phyloP scores from a whole-genome alignment of 768 basidiomycete genomes.

The Boletus sp. region DNA sequence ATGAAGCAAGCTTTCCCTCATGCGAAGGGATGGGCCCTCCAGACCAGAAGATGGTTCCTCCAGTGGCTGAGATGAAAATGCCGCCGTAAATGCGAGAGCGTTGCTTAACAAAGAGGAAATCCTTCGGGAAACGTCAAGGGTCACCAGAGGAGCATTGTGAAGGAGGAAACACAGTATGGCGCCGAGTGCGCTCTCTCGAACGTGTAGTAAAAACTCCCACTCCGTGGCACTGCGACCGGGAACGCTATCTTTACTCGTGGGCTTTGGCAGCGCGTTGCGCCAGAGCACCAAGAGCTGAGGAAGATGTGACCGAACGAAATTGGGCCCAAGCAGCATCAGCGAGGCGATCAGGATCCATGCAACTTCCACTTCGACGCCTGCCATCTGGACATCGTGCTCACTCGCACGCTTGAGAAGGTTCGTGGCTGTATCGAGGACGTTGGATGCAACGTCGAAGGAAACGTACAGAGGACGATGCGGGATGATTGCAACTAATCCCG shows the following conservation, averaged over 20 bases:
- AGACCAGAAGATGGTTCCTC: constrained; percentile 52
- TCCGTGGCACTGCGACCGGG: constrained; percentile 68
- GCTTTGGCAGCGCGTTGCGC: constrained; percentile 96
- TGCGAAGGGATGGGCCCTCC: constrained; percentile 58
- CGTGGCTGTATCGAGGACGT: constrained; percentile 87
- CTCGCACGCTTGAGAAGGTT: constrained; percentile 86
- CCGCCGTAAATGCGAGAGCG: constrained; percentile 83
- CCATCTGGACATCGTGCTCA: constrained; percentile 83
- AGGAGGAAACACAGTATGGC: constrained; percentile 86
- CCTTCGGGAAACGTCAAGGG: constrained; percentile 86
- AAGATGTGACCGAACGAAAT: constrained; percentile 90
- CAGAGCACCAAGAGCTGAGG: constrained; percentile 93
- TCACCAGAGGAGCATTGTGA: constrained; percentile 77
- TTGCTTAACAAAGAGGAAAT: constrained; percentile 85
- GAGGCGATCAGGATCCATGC: constrained; percentile 93
- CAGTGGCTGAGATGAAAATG: constrained; percentile 68
- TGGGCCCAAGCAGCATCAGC: constrained; percentile 87
- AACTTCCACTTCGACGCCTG: constrained; percentile 83
- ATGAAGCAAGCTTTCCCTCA: constrained; percentile 79
- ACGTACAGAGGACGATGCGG: constrained; percentile 89
- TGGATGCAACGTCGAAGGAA: constrained; percentile 88
- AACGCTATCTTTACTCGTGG: constrained; percentile 79
- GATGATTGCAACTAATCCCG: constrained; percentile 81
- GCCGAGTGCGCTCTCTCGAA: constrained; percentile 85
- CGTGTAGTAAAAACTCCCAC: constrained; percentile 88